Evolutionary conservation across 2,329 filamentous ascomycete species (phyloP), one percentile per base, ranked within the genome.

Genomic region (Aspergillus sp.): DNA sequence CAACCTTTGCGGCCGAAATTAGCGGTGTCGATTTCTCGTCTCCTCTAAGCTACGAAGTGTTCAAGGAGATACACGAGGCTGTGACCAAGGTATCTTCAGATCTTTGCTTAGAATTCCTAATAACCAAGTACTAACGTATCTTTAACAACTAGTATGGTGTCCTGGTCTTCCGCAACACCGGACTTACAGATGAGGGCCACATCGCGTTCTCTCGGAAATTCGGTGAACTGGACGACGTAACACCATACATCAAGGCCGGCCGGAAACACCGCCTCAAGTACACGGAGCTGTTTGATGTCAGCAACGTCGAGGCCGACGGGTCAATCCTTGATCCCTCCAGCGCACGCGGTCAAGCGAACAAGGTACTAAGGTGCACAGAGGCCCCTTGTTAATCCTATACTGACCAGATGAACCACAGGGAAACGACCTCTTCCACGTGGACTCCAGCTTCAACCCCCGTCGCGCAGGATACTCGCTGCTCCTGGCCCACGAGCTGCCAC

Each of bases 171-270:
- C 32, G 32, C 32, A 36, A 9, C 32, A 36, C 81, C 1, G 69
- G 70, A 4, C 69, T 85, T 6, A 71, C 74, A 46, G 81, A 85
- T 60, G 72, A 72, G 4, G 56, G 65, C 1, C 82, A 85, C 58
- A 73, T 85, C 23, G 67, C 67, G 5, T 81, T 85, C 60, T 75
- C 78, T 11, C 58, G 60, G 2, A 69, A 69, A 1, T 78, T 85
- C 52, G 83, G 82, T n/a, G 78, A 81, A 21, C 76, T 84, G 0
- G 82, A 85, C 65, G 78, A 83, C 59, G 74, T 82, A 23, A 75
- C 65, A 19, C 79, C 77, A 0, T 83, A 79, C 65, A 68, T 78
- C 9, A 66, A 64, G 2, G 68, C 47, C 11, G 80, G 77, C 13
- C 74, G 78, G 23, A 74, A 74, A 60, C 70, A 77, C 50, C 77